Evolutionary conservation across 1,139 yeast genomes (phyloP), one percentile per base, ranked within the genome.

Genomic region (Pneumocystis wakefieldiae): DNA sequence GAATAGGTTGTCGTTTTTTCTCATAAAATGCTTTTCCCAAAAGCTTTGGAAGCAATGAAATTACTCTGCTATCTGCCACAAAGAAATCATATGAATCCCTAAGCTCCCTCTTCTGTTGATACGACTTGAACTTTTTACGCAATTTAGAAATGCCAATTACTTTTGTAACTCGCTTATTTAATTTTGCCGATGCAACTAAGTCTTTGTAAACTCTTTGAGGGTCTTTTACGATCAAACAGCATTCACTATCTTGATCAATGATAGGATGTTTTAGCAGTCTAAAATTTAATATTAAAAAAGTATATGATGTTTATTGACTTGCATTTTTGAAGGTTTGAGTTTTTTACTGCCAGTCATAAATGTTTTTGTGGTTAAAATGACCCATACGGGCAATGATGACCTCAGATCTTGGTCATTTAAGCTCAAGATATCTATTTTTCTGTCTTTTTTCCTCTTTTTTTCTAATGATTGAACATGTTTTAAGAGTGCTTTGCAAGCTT

Each of bases 21-120:
- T 78, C 77, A 73, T 85, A 87, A 72, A 90, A 92, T 3, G 82
- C 78, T 75, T 88, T 88, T 62, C 97, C 96, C 68, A 92, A 77
- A 59, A 86, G 76, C 68, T 85, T 83, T 63, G 98, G 98, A 76
- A 91, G 79, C 67, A 87, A 78, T 62, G 90, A 84, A 64, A 89
- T 78, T 61, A 91, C 79, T 57, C 86, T 84, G 69, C 90, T 96
- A 75, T 92, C 97, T 61, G 88, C 84, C 62, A 92, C 73, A 73
- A 92, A 88, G 66, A 90, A 70, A 70, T 91, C 95, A 66, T 74
- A 73, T 59, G 72, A 72, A 38, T 71, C 70, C 14, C 72, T 68
- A 58, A 77, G 73, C 61, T 70, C 73, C 28, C 80, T 70, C 61
- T 76, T 72, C 36, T 78, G 77, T 68, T 77, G 79, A 66, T 70